phyloP scores from a whole-genome alignment of 352 stramenopile genomes.

The Globisporangium paroecandrum region DNA sequence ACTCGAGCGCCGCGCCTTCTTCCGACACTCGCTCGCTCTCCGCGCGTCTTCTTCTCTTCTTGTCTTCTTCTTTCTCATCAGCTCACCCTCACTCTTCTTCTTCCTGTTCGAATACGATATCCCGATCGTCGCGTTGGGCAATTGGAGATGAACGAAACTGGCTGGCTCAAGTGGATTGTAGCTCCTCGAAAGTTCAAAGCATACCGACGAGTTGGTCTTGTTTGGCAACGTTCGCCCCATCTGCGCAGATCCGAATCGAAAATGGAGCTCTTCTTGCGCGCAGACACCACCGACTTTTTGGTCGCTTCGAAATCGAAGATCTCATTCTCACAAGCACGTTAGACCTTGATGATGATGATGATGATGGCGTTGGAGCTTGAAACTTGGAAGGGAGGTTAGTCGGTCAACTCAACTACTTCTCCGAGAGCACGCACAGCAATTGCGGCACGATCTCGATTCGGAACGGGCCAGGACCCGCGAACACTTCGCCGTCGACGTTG shows the following conservation, averaged over 20 bases:
- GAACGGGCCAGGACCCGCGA: conserved; percentile 54
- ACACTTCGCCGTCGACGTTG: conserved; percentile 78
- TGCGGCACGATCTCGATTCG: conserved; percentile 72
- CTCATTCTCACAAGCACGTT: neutral
- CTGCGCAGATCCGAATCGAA: neutral
- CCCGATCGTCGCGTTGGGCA: neutral
- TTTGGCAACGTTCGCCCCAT: neutral
- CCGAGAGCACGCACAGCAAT: conserved; percentile 66
- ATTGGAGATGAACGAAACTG: neutral
- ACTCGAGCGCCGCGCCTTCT: conserved; percentile 2
- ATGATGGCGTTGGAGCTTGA: neutral
- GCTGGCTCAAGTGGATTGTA: neutral
- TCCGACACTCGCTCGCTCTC: conserved; percentile 5
- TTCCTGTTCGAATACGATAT: neutral
- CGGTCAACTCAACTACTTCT: conserved; percentile 49
- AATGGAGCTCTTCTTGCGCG: neutral
- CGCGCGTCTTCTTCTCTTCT: neutral
- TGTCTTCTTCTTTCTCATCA: neutral
- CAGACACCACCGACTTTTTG: neutral
- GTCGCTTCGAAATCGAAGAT: conserved; percentile 3
- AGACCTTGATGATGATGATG: neutral
- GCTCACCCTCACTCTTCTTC: neutral
- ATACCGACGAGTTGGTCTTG: neutral
- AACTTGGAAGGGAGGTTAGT: neutral
- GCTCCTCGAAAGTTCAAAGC: neutral